Base-by-base conservation (phyloP, 164 flowering plant genomes). In the Vitis cinerea region DNA sequence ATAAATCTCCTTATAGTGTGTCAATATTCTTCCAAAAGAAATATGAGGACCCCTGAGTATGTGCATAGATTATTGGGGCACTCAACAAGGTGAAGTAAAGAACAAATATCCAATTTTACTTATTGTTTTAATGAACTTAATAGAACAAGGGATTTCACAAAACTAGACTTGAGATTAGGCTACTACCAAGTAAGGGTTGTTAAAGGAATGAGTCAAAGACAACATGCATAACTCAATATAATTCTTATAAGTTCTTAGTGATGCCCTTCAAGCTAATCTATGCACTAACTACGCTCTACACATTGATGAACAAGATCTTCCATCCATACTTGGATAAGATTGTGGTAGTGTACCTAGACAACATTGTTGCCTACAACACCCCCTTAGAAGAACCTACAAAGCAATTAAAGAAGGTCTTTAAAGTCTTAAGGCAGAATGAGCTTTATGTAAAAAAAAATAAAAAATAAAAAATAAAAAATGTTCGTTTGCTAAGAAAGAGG, bases 251-350 rank as follows among this genome's bases (percentile, higher is more conserved):
- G 47, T 69, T 69, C 23, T 48, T 69, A 1, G 64, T 69, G 13
- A 69, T 69, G 71, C 65, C 65, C 2, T 59, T 69, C 50, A 57
- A 47, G 6, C 50, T 69, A 4, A 59, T 65, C 3, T 59, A 69
- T 60, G 71, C 57, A 1, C 48, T 17, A 3, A 13, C 65, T 5
- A 47, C 16, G 2, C 60, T 69, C 50, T 60, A 0, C 14, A 48
- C 53, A 9, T 14, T 60, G 0, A 60, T 60, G 64, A 69, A 59
- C 19, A 9, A 49, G 7, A 49, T 69, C 7, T 50, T 69, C 3
- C 27, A 49, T 13, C 27, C 50, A 3, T 60, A n/a, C 10, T 37
- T 69, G 2, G 56, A 60, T 16, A 3, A 17, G 0, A 59, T 47
- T 52, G 56, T 60, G 4, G 50, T 53, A 3, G 71, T 69, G 4